Evolutionary conservation across 225 moss, liverwort and hornwort species (phyloP), one percentile per base, ranked within the genome.

Genomic region (Ulota crispa): DNA sequence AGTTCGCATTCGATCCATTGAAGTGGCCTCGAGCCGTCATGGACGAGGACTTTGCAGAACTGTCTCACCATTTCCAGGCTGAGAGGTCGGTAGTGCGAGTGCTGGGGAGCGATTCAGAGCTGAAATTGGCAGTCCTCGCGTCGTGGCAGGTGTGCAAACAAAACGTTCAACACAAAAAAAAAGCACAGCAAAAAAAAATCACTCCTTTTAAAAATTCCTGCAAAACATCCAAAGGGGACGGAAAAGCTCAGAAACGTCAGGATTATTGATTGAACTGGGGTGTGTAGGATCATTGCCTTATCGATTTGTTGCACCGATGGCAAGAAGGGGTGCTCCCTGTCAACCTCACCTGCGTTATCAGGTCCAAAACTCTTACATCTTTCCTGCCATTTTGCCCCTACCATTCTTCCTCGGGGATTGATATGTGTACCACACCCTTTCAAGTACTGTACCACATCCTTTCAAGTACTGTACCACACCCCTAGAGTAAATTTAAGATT

Each of bases 241-340:
- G 77, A 78, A 86, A 78, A 86, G 76, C 87, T 87, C 81, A 80
- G 79, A 73, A 21, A 43, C 24, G 60, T 87, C 66, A 69, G 45
- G 80, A 45, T 87, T 39, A 78, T 80, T 77, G 77, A 81, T 83
- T 77, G 77, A 74, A 72, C 31, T 88, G 62, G 62, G 89, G 76
- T 87, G 83, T 82, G 80, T 94, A 98, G 96, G 98, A 99, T 86
- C 98, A 99, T 88, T 99, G 98, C 82, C 86, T 99, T 88, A 93
- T 99, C 54, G 98, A 99, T 75, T 85, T 99, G 77, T 82, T 99
- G 79, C 94, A 99, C 79, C 90, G 94, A 72, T 99, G 98, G 98
- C 98, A 99, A 89, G 98, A 96, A 85, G 94, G 98, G 77, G 94
- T 86, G 82, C 92, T 99, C n/a, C 96, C 94, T 28, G 98, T 92